Evolutionary conservation across 1,284 basidiomycete genomes (phyloP).

Genomic region (Trichosporon sp.): DNA sequence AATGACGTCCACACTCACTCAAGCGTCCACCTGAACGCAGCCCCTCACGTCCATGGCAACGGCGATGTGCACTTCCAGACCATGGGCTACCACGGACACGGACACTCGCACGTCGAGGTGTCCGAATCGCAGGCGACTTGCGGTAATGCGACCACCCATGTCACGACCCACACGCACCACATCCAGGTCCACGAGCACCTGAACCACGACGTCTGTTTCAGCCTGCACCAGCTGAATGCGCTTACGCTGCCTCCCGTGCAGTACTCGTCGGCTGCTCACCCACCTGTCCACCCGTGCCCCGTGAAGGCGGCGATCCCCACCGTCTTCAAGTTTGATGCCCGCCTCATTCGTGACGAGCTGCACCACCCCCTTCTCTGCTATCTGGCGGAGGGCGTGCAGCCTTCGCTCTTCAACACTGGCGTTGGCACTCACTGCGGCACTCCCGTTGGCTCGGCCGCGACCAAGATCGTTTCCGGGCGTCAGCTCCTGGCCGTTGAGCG

Average conservation of each 20-base stretch:
- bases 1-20: background rate
- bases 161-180: background rate
- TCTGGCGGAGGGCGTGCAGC: constrained; percentile 17
- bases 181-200: background rate
- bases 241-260: constrained; percentile 8
- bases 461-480: constrained; percentile 11
- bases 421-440: background rate
- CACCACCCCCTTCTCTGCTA: constrained; percentile 18
- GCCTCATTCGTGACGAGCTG: constrained; percentile 18
- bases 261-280: constrained; percentile 11
- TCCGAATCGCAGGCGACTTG: background rate
- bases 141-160: background rate
- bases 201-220: constrained; percentile 15
- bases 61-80: background rate
- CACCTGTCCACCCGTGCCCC: constrained; percentile 10
- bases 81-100: background rate
- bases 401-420: constrained; percentile 6
- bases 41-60: too few species aligned
- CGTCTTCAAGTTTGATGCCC: constrained; percentile 9
- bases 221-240: constrained; percentile 13
- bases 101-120: background rate
- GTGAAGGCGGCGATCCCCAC: constrained; percentile 6
- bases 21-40: background rate
- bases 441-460: background rate
- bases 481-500: constrained; percentile 12